phyloP scores from a whole-genome alignment of 768 basidiomycete genomes.

The Tulasnella sp. region DNA sequence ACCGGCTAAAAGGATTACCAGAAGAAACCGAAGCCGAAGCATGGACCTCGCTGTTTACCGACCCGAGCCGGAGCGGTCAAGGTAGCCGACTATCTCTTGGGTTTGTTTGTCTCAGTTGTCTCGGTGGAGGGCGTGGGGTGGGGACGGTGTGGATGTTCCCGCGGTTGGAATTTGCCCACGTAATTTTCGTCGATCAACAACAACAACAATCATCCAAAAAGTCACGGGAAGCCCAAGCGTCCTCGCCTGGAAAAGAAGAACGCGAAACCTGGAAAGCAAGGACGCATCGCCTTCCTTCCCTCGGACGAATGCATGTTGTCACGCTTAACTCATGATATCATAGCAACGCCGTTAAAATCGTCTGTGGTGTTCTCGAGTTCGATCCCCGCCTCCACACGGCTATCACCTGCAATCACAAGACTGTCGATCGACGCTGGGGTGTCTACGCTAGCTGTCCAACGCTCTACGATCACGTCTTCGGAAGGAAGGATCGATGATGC shows the following conservation, averaged over 20 bases:
- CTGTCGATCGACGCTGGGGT: neutral
- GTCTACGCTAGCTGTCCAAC: neutral
- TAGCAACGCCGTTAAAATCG: neutral
- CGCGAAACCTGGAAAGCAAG: neutral
- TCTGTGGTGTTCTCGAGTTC: neutral
- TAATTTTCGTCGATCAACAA: neutral
- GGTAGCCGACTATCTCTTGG: neutral
- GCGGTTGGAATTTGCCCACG: neutral
- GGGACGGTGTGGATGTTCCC: neutral
- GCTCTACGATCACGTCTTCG: neutral
- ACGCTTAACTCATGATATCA: slow-evolving; percentile 7
- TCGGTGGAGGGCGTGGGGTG: too few relatives aligned
- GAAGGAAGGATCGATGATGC: neutral
- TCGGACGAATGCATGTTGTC: slow-evolving; percentile 6
- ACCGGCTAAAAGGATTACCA: neutral
- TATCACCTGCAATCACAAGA: neutral
- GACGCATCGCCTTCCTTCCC: neutral
- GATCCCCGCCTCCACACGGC: neutral
- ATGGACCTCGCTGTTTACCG: neutral
- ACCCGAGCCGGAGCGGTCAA: neutral
- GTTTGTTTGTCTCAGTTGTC: neutral
- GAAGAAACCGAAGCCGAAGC: neutral
- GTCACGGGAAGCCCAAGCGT: neutral
- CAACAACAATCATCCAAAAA: neutral
- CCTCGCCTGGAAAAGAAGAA: neutral